phyloP scores from a whole-genome alignment of 2,329 filamentous ascomycete species.

The Fusarium verticillioides region DNA sequence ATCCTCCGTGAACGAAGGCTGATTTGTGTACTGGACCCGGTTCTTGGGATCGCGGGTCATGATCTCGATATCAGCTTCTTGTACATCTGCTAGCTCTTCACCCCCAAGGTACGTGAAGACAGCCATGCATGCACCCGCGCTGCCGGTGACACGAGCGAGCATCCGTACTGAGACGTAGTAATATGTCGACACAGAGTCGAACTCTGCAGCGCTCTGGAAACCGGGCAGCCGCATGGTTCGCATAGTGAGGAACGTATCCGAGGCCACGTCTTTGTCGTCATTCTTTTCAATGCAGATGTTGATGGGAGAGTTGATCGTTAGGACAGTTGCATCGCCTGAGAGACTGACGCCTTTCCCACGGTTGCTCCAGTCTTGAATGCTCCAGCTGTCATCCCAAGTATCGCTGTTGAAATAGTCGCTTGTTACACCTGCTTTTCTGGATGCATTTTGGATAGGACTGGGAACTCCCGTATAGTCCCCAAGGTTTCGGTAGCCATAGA shows the following conservation, averaged over 20 bases:
- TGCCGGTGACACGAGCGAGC: constrained; percentile 61
- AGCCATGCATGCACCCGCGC: constrained; percentile 61
- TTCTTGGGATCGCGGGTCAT: constrained; percentile 58
- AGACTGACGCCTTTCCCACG: constrained; percentile 46
- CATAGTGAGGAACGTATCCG: constrained; percentile 59
- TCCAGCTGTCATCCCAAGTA: constrained; percentile 53
- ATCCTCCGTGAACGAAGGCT: constrained; percentile 61
- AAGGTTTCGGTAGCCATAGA: constrained; percentile 62
- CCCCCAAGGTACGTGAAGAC: constrained; percentile 63
- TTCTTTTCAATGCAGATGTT: constrained; percentile 61
- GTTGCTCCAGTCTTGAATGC: constrained; percentile 56
- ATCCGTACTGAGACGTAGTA: constrained; percentile 57
- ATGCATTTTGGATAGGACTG: constrained; percentile 43
- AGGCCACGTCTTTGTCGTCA: constrained; percentile 45
- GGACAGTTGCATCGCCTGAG: constrained; percentile 44
- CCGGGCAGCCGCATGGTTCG: constrained; percentile 56
- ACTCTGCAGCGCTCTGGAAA: constrained; percentile 62
- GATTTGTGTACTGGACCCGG: constrained; percentile 68
- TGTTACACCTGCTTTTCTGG: constrained; percentile 44
- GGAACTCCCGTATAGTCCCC: constrained; percentile 53
- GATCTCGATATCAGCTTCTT: constrained; percentile 66
- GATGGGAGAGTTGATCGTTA: constrained; percentile 56
- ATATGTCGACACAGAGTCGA: constrained; percentile 52
- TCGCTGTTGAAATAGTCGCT: constrained; percentile 54
- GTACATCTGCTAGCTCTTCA: constrained; percentile 52